Evolutionary conservation across 108 stramenopile genomes (phyloP), one percentile per base, ranked within the genome.

Genomic region (Cyclotella baltica): DNA sequence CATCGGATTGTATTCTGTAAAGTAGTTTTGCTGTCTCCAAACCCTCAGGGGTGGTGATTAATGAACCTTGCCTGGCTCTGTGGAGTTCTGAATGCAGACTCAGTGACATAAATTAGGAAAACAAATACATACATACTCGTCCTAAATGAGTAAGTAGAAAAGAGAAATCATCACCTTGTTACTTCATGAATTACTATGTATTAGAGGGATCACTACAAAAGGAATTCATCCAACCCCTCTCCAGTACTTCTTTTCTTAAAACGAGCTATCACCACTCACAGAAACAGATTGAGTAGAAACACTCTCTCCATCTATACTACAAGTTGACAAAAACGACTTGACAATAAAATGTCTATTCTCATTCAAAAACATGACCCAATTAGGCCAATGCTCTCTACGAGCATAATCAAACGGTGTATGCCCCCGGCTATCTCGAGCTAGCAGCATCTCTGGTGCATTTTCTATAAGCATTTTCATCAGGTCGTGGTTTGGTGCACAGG

Each of bases 331-430:
- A 31, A 82, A 59, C 15, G 55, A 71, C 4, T 65, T 70, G 18
- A 82, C 67, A 48, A 82, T 75, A 52, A 75, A 71, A 25, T 82
- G 70, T 67, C 81, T 70, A 50, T 82, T 68, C 31, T 82, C 74
- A 56, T 82, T 82, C 48, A 86, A 35, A 29, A 78, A 77, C 1
- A 38, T 30, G 61, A 65, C 46, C 84, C 85, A 89, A 59, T 83
- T 71, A 25, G 78, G 74, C 85, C 90, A 89, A 43, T 94, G 76
- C 58, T 90, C 86, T 50, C 77, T 77, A n/a, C 90, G 78, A 22
- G 87, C 88, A 64, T 94, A 94, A 59, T 88, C 86, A 77, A 92
- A 92, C 10, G 91, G 91, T 2, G 93, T 89, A 70, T 88, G 88
- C 4, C 91, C 91, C n/a, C 91, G 73, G 23, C 81, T 80, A 81